A percentile compares a stretch with the other conserved stretches of the same genome.
These are phyloP conservation scores for Articulospora tetracladia DNA, from an alignment of 495 filamentous ascomycete genomes.

Conservation along the genomic window DNA sequence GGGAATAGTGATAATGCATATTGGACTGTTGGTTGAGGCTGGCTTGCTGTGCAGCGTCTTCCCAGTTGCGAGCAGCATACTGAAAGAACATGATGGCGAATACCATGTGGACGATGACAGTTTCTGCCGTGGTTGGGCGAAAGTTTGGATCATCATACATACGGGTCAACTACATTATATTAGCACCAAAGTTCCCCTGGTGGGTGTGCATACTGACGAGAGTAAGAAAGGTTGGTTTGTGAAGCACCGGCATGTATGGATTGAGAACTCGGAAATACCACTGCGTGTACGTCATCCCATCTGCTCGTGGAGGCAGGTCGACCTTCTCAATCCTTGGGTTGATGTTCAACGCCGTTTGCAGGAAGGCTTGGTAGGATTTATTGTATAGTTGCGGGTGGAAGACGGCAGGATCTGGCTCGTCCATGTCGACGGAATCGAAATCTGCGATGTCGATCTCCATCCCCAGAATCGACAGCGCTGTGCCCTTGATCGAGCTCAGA, in stretches of 20 bases:
- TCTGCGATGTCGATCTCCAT: slow-evolving; percentile 74
- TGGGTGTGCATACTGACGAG: slow-evolving; percentile 46
- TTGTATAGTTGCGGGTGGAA: slow-evolving; percentile 45
- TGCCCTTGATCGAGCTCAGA: slow-evolving; percentile 70
- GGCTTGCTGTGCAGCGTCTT: slow-evolving; percentile 44
- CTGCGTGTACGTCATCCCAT: slow-evolving; percentile 58
- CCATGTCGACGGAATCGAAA: slow-evolving; percentile 60
- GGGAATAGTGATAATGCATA: slow-evolving; percentile 69
- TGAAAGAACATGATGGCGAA: slow-evolving; percentile 76
- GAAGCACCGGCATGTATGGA: slow-evolving; percentile 68
- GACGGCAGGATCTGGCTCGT: slow-evolving; percentile 48
- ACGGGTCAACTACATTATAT: slow-evolving; percentile 43
- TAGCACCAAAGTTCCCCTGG: background rate
- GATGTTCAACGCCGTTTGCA: slow-evolving; percentile 55
- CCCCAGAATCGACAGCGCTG: slow-evolving; percentile 67
- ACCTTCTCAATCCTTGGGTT: slow-evolving; percentile 50
- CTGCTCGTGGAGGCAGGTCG: slow-evolving; percentile 50
- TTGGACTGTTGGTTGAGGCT: slow-evolving; percentile 59
- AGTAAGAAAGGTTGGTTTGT: slow-evolving; percentile 64
- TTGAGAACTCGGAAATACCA: slow-evolving; percentile 72
- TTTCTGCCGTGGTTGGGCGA: slow-evolving; percentile 56
- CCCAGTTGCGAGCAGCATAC: slow-evolving; percentile 58
- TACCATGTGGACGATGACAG: slow-evolving; percentile 71
- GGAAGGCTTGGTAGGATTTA: slow-evolving; percentile 66
- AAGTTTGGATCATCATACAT: slow-evolving; percentile 61